Evolutionary conservation across 306 rosid species (phyloP).

Genomic region (Gynostemma pentaphyllum): DNA sequence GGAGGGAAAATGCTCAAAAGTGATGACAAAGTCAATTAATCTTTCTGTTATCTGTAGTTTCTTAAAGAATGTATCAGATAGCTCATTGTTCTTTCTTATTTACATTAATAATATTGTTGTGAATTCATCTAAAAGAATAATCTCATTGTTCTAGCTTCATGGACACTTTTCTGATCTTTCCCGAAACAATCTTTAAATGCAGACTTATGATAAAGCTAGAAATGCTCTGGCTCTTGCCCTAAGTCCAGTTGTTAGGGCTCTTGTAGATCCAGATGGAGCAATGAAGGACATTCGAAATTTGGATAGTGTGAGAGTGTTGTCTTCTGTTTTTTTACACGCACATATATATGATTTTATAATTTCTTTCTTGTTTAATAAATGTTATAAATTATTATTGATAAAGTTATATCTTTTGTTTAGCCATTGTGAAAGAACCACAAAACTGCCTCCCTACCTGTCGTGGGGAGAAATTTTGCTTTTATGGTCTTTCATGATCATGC

Average conservation of each 20-base stretch:
- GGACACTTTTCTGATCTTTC: conserved; percentile 10
- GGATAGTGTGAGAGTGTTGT: conserved; percentile 60
- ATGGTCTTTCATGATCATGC: not conserved
- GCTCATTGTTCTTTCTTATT: conserved; percentile 5
- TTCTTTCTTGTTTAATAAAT: conserved; percentile 9
- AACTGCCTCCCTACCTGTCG: not conserved
- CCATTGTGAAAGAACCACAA: not conserved
- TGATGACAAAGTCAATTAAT: not conserved
- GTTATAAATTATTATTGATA: not conserved
- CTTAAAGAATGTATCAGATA: not conserved
- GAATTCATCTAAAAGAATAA: no score
- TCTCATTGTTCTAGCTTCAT: not conserved
- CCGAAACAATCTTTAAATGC: conserved; percentile 17
- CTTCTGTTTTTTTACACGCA: not conserved
- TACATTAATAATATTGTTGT: no score
- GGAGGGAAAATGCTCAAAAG: no score
- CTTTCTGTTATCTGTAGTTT: not conserved
- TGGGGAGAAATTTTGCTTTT: not conserved
- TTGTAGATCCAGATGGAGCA: conserved; percentile 92
- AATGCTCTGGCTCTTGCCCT: conserved; percentile 92
- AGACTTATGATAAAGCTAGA: conserved; percentile 97
- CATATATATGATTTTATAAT: not conserved
- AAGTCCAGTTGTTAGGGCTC: conserved; percentile 97
- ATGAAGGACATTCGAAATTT: conserved; percentile 75
- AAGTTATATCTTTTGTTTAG: conserved; percentile 2